Conservation (phyloP, 2,329 filamentous ascomycete species). For the Calonectria pseudoturangicola region DNA sequence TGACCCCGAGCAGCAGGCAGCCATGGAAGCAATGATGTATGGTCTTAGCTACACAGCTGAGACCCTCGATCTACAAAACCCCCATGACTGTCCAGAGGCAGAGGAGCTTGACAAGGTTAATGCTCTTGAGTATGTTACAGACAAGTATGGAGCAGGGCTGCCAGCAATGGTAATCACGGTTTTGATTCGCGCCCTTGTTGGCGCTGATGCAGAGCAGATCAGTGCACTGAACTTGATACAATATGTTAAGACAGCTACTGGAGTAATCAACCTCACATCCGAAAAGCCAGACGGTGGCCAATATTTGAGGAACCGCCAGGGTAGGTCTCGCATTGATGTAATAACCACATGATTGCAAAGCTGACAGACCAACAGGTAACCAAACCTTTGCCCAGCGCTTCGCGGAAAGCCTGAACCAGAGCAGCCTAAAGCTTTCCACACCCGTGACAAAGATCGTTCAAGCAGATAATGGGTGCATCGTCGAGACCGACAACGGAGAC, state of each 20-base stretch:
- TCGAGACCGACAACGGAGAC: constrained; percentile 43
- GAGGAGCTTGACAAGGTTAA: constrained; percentile 5
- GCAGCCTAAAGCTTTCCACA: constrained; percentile 7
- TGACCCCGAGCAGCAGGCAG: background rate
- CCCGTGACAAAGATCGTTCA: constrained; percentile 4
- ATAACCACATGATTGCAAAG: background rate
- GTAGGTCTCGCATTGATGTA: background rate
- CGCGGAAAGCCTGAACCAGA: background rate
- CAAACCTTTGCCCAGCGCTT: constrained; percentile 9
- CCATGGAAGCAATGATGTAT: background rate
- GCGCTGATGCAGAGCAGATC: constrained; percentile 6
- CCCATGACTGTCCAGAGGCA: background rate
- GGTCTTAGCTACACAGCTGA: background rate
- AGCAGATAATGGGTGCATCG: constrained; percentile 8
- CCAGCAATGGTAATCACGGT: background rate
- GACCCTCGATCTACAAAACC: background rate
- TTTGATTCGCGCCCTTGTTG: background rate
- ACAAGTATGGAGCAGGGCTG: background rate
- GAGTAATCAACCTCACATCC: constrained; percentile 46
- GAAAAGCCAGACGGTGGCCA: constrained; percentile 49
- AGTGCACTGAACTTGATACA: constrained; percentile 42
- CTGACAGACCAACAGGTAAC: background rate
- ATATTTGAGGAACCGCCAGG: constrained; percentile 51
- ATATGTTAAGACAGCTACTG: constrained; percentile 46
- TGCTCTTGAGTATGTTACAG: background rate